A percentile compares a stretch with the other conserved stretches of the same genome.
Evolutionary conservation across 441 rosid genomes (phyloP).

Genomic region (Dalechampia spathulata): DNA sequence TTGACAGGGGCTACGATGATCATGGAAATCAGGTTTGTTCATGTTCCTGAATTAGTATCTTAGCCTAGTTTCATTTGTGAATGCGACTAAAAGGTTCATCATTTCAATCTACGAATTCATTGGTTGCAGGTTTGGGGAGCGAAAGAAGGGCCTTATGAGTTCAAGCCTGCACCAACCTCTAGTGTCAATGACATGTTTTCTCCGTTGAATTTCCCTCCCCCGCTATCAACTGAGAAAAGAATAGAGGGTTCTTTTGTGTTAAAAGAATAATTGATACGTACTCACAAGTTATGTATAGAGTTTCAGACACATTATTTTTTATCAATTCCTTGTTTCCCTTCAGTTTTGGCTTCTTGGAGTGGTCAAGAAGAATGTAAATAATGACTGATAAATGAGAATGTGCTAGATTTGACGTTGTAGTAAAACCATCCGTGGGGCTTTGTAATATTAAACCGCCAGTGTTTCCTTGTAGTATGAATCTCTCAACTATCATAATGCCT

Average conservation of each 20-base stretch:
- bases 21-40: slow-evolving; percentile 62
- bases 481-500: too few species aligned
- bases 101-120: not conserved
- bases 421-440: too few species aligned
- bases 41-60: not conserved
- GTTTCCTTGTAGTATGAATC: too few species aligned
- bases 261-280: slow-evolving; percentile 38
- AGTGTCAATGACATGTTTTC: slow-evolving; percentile 47
- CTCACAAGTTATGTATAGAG: slow-evolving; percentile 14
- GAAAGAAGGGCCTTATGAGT: slow-evolving; percentile 73
- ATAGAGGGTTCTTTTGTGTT: slow-evolving; percentile 79
- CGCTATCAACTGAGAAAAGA: slow-evolving; percentile 46
- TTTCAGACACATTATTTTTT: not conserved
- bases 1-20: slow-evolving; percentile 87
- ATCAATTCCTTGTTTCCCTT: not conserved
- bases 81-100: not conserved
- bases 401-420: too few species aligned
- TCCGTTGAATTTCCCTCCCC: slow-evolving; percentile 48
- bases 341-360: not conserved
- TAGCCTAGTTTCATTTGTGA: not conserved
- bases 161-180: slow-evolving; percentile 74
- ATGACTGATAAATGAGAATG: too few species aligned
- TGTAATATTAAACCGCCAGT: too few species aligned
- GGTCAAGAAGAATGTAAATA: too few species aligned
- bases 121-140: slow-evolving; percentile 76